These are phyloP conservation scores for Calocera viscosa DNA, from an alignment of 768 basidiomycete genomes.

Conservation along the genomic window DNA sequence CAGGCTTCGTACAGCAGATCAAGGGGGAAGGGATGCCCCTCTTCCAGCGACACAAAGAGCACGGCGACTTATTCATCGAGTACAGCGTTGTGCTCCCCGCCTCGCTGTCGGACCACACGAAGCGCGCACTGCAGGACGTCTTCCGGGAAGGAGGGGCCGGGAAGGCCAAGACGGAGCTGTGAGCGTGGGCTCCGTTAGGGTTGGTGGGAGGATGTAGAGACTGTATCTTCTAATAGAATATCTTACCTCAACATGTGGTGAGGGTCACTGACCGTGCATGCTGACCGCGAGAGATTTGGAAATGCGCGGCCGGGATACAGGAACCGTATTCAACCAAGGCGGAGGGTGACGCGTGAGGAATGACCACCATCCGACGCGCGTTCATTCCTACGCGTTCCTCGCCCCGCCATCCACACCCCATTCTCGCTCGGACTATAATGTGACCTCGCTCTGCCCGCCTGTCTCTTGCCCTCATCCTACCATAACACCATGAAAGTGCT, in stretches of 20 bases:
- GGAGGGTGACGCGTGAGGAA: neutral
- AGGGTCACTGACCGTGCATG: too few relatives aligned
- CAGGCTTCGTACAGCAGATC: slow-evolving; percentile 75
- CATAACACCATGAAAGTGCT: neutral
- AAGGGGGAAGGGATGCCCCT: slow-evolving; percentile 84
- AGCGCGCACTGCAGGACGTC: slow-evolving; percentile 2
- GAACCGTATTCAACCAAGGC: neutral
- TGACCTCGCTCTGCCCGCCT: too few relatives aligned
- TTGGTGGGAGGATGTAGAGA: neutral
- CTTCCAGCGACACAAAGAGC: slow-evolving; percentile 37
- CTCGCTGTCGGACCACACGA: slow-evolving; percentile 36
- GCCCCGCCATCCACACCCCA: too few relatives aligned
- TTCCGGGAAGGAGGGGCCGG: neutral
- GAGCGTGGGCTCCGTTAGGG: neutral
- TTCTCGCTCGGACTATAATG: too few relatives aligned
- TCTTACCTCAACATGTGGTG: too few relatives aligned
- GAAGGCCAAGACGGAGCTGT: slow-evolving; percentile 9
- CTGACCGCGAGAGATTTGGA: too few relatives aligned
- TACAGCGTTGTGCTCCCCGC: slow-evolving; percentile 84
- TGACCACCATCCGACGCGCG: too few relatives aligned
- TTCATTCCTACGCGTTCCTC: too few relatives aligned
- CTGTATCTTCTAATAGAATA: slow-evolving; percentile 3
- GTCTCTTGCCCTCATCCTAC: neutral
- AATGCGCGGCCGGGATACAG: too few relatives aligned
- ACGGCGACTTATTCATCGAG: slow-evolving; percentile 83